phyloP scores from a whole-genome alignment of 2,329 filamentous ascomycete genomes.

The Allantophomopsis cytisporea region DNA sequence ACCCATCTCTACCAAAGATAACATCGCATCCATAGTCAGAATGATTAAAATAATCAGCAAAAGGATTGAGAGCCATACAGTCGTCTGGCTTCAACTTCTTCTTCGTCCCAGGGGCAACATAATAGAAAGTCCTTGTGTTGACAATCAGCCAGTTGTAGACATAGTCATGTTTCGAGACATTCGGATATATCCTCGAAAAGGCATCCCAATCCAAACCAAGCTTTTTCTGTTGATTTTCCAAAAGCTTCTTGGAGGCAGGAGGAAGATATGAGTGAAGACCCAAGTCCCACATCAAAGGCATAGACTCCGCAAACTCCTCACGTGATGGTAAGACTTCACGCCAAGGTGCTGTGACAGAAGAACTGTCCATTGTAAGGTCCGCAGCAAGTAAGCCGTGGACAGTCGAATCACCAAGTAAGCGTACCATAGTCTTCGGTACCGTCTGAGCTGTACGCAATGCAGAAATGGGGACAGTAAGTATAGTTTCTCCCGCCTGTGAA shows the following conservation, averaged over 20 bases:
- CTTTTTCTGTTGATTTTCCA: slow-evolving; percentile 40
- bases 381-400: slow-evolving; percentile 64
- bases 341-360: slow-evolving; percentile 40
- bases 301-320: slow-evolving; percentile 40
- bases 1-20: slow-evolving; percentile 32
- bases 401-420: slow-evolving; percentile 38
- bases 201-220: slow-evolving; percentile 33
- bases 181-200: slow-evolving; percentile 27
- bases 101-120: slow-evolving; percentile 22
- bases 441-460: slow-evolving; percentile 52
- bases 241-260: slow-evolving; percentile 24
- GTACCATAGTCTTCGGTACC: slow-evolving; percentile 37
- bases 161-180: slow-evolving; percentile 24
- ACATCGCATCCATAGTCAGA: slow-evolving; percentile 35
- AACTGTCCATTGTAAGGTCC: slow-evolving; percentile 41
- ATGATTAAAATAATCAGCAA: slow-evolving; percentile 61
- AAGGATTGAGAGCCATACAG: slow-evolving; percentile 56
- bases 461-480: slow-evolving; percentile 51
- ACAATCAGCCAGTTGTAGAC: slow-evolving; percentile 44
- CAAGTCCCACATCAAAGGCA: slow-evolving; percentile 41
- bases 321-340: slow-evolving; percentile 51
- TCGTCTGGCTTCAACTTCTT: slow-evolving; percentile 32
- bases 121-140: slow-evolving; percentile 51
- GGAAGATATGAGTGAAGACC: slow-evolving; percentile 31
- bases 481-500: slow-evolving; percentile 37